Evolutionary conservation across 2,329 filamentous ascomycete genomes (phyloP), one percentile per base, ranked within the genome.

Genomic region (Fusarium lateritium): DNA sequence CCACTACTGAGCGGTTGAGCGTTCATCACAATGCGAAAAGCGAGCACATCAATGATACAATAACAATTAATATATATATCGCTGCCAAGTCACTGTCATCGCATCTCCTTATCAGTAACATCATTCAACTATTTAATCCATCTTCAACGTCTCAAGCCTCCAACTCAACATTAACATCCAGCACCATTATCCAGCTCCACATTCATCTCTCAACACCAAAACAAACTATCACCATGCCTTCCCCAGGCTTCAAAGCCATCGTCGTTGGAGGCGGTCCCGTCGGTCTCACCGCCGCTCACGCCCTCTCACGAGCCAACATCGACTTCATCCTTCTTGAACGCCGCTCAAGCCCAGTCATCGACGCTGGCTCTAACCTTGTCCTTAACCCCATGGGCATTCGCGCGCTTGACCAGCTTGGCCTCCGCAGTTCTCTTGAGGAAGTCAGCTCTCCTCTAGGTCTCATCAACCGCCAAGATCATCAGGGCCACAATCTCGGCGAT

Each of bases 241-340:
- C 39, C 28, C 31, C 17, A 47, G 9, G 28, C 40, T 71, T 73
- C 53, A 71, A 62, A 54, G 72, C 62, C 7, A 76, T 79, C 54
- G 61, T 76, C 8, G 67, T 73, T 10, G 75, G 75, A 22, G 75
- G 75, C 2, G 75, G 75, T 1, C 75, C 75, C 0, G 69, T 75
- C 3, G 76, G 76, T 3, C 60, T 78, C 3, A 68, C 64, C 0
- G 71, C 76, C 3, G 76, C 76, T 2, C 73, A 76, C 15, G 65
- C 73, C 1, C 66, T 78, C 3, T 57, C 60, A 6, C 70, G 51
- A 4, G 76, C 76, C 7, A 65, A 67, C n/a, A 78, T 83, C 36
- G 77, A 82, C 54, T 83, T 80, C 13, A 67, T 80, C 40, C 54
- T 83, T 9, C 78, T 83, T 2, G 81, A 83, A 52, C 65, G 73